Conservation (phyloP, 164 flowering plant species). For the Euptelea pleiosperma region DNA sequence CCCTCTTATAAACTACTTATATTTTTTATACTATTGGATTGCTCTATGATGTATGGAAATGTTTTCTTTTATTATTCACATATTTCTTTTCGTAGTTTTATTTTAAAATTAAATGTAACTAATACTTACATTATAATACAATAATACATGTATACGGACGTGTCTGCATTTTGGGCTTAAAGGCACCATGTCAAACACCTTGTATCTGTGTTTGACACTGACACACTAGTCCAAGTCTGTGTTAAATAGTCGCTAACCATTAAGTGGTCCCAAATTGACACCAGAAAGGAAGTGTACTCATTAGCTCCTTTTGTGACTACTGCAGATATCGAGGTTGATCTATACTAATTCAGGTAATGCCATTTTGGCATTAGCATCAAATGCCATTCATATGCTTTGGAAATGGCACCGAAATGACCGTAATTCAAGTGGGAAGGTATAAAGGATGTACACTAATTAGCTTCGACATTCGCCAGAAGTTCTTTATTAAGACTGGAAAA, state of each 20-base stretch:
- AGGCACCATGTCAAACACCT: too few species aligned
- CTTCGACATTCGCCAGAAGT: neutral
- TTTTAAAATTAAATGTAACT: too few species aligned
- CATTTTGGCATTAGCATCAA: constrained; percentile 79
- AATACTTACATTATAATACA: too few species aligned
- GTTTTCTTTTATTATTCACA: too few species aligned
- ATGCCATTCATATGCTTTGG: constrained; percentile 92
- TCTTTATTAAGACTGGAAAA: neutral
- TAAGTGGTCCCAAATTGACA: neutral
- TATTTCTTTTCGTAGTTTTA: too few species aligned
- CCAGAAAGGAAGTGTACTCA: constrained; percentile 7
- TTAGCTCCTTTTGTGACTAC: constrained; percentile 8
- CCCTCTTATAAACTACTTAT: too few species aligned
- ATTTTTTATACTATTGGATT: too few species aligned
- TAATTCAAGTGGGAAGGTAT: constrained; percentile 72
- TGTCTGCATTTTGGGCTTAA: too few species aligned
- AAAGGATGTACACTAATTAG: neutral
- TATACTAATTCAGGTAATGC: constrained; percentile 86
- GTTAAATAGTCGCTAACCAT: neutral
- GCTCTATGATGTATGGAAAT: too few species aligned
- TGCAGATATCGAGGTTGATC: constrained; percentile 80
- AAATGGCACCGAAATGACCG: constrained; percentile 87
- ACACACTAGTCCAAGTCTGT: too few species aligned
- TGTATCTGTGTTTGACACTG: too few species aligned
- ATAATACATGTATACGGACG: too few species aligned